A percentile compares a stretch with the other conserved stretches of the same genome.
Conservation (phyloP, 768 basidiomycete species). For the Podaxis sp. region DNA sequence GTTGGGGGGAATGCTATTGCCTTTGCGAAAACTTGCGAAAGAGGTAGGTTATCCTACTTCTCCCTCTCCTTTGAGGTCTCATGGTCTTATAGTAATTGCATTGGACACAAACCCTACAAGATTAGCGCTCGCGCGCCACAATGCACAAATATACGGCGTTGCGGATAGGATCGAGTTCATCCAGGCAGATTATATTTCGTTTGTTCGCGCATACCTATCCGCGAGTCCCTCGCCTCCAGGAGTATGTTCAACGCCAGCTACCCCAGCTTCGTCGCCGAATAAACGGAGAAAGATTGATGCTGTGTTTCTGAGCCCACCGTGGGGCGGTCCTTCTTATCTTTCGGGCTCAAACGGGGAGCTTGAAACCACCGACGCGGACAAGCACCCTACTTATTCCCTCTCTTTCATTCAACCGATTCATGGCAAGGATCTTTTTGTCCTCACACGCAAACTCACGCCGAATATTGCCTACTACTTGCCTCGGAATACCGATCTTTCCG, state of each 20-base stretch:
- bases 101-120: conserved; percentile 83
- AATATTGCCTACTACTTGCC: conserved; percentile 93
- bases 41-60: conserved; percentile 56
- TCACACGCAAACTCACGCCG: conserved; percentile 68
- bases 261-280: neutral
- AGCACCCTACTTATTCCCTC: conserved; percentile 65
- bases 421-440: conserved; percentile 77
- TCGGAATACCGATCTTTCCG: conserved; percentile 71
- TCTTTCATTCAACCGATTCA: conserved; percentile 75
- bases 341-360: conserved; percentile 26
- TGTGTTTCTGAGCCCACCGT: conserved; percentile 92
- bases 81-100: conserved; percentile 72
- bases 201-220: conserved; percentile 55
- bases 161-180: conserved; percentile 95
- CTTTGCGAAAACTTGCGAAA: conserved; percentile 93
- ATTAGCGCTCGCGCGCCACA: conserved; percentile 90
- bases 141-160: conserved; percentile 92
- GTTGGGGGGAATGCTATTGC: conserved; percentile 98
- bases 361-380: conserved; percentile 18
- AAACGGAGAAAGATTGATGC: conserved; percentile 71
- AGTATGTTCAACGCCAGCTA: neutral
- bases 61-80: neutral
- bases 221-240: conserved; percentile 25
- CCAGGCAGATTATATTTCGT: conserved; percentile 80
- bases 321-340: conserved; percentile 87